phyloP scores from a whole-genome alignment of 805 yeast genomes.

The Zygosaccharomyces lentus region DNA sequence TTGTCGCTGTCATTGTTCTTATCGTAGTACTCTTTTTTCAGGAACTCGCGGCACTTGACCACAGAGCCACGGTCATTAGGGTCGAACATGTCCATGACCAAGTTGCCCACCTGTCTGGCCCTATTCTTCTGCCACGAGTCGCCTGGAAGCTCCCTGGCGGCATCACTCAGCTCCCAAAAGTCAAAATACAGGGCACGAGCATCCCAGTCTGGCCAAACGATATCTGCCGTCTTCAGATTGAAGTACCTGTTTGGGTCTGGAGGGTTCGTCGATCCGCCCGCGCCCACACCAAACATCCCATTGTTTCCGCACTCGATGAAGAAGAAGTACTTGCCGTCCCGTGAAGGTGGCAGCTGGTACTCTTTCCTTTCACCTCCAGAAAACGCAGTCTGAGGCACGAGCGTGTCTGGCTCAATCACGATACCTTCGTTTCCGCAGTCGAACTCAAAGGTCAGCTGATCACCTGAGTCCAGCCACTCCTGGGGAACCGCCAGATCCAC shows the following conservation, averaged over 20 bases:
- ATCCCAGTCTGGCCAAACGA: constrained; percentile 73
- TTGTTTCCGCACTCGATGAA: constrained; percentile 90
- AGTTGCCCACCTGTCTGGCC: constrained; percentile 75
- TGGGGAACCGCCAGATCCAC: constrained; percentile 61
- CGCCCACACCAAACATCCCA: constrained; percentile 84
- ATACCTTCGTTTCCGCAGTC: constrained; percentile 85
- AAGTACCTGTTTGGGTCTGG: constrained; percentile 74
- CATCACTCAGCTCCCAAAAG: constrained; percentile 85
- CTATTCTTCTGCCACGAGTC: constrained; percentile 77
- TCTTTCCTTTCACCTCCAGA: constrained; percentile 80
- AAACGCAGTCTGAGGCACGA: constrained; percentile 74
- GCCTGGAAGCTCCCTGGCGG: constrained; percentile 78
- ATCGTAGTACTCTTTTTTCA: constrained; percentile 54
- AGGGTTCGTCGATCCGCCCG: constrained; percentile 55
- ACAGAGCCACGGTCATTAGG: constrained; percentile 57
- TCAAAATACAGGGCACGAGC: constrained; percentile 77
- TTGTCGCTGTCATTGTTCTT: constrained; percentile 54
- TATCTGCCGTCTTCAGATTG: constrained; percentile 62
- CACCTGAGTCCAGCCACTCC: constrained; percentile 41
- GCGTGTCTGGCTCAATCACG: constrained; percentile 56
- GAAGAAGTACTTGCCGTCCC: constrained; percentile 52
- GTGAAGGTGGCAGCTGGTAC: constrained; percentile 58
- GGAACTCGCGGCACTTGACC: constrained; percentile 64
- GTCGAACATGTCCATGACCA: constrained; percentile 81
- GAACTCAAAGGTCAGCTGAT: constrained; percentile 68